Evolutionary conservation across 2,329 filamentous ascomycete genomes (phyloP), one percentile per base, ranked within the genome.

Genomic region (Calonectria crousiana): DNA sequence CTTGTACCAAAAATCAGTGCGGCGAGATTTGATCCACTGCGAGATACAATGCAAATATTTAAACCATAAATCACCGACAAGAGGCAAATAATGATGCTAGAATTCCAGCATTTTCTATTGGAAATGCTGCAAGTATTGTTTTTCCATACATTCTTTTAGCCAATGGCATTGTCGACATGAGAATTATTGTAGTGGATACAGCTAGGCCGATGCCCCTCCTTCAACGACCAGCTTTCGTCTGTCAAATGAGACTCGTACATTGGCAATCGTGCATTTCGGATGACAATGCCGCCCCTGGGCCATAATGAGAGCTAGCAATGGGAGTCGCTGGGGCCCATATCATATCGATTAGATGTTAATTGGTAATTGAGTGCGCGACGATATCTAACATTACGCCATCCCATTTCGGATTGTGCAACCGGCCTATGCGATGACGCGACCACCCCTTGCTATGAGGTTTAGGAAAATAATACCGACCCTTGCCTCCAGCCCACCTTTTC

Each of bases 381-480:
- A 30, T 10, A 41, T 28, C 18, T 1, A 4, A 11, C 14, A 62
- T 62, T 62, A 26, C 56, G 56, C 34, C 56, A 62, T 62, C 56
- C 34, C 36, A 28, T 62, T 28, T 23, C 14, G 11, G 16, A 62
- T 62, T 62, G 36, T 62, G 56, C 26, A 28, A 62, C 34, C 56
- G 28, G 13, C n/a, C 8, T 62, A 62, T 62, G 34, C 56, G 56
- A 62, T 62, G 56, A 62, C 56, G 56, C 56, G 56, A 62, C 56
- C 26, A 34, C 14, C 36, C 56, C 56, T 62, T 62, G 56, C 56
- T 20, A 62, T 62, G 56, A 62, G 34, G 56, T 62, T 38, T 62
- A 36, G 34, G 36, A 36, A 28, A 62, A 36, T 38, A 26, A 62
- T 36, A n/a, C 36, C 56, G 16, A 62, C 56, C 56, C 56, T 41